phyloP scores from a whole-genome alignment of 148 eudicot species.

The Rhododendron ferrugineum region DNA sequence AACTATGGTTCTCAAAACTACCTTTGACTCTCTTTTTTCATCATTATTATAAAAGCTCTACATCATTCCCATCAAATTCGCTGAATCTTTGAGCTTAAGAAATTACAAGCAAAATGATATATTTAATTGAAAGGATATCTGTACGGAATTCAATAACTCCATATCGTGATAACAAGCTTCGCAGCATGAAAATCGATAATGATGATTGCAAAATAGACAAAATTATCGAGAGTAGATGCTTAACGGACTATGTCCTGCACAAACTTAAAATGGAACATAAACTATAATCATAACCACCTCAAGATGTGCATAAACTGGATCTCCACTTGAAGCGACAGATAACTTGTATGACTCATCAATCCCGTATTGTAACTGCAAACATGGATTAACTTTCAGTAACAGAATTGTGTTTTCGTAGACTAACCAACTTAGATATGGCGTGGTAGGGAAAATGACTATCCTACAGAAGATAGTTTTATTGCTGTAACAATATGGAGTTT shows the following conservation, averaged over 20 bases:
- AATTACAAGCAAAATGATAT: neutral
- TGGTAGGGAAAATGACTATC: neutral
- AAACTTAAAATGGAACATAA: neutral
- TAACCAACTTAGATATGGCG: neutral
- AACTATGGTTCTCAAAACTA: neutral
- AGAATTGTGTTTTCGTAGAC: conserved; percentile 3
- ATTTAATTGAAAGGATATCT: neutral
- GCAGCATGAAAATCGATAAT: neutral
- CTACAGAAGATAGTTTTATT: neutral
- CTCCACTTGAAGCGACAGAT: conserved; percentile 40
- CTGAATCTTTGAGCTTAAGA: neutral
- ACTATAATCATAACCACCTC: conserved; percentile 33
- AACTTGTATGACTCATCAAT: conserved; percentile 78
- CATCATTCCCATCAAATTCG: neutral
- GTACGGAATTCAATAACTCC: neutral
- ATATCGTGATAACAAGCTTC: neutral
- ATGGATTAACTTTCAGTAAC: conserved; percentile 12
- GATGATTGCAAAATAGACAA: neutral
- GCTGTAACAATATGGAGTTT: neutral
- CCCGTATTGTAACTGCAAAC: conserved; percentile 64
- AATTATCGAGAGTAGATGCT: neutral
- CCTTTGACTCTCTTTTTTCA: neutral
- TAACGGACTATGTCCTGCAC: neutral
- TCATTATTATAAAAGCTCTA: neutral
- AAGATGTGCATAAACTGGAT: conserved; percentile 51